These are phyloP conservation scores for Arabidopsis thaliana DNA, from an alignment of 345 rosid genomes.

Conservation along the genomic window TAIR10.1 NC_003070.9:25702501-25703000, in stretches of 20 bases:
- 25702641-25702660: background rate
- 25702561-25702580: too few species aligned
- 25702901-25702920: background rate
- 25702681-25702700: background rate
- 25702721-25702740: background rate
- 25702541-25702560: background rate
- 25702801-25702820: background rate
- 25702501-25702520: background rate
- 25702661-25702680: background rate
- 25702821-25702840: background rate
- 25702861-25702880: background rate
- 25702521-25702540: background rate
- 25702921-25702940: background rate
- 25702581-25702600: background rate
- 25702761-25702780: background rate
- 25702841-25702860: background rate
- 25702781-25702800: background rate
- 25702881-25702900: background rate
- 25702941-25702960: background rate
- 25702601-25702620: too few species aligned
- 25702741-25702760: background rate
- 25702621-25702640: too few species aligned
- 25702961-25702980: background rate
- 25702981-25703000: constrained; percentile 6
- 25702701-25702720: background rate